Evolutionary conservation across 2,329 filamentous ascomycete species (phyloP).

Genomic region (Claviceps maximensis): DNA sequence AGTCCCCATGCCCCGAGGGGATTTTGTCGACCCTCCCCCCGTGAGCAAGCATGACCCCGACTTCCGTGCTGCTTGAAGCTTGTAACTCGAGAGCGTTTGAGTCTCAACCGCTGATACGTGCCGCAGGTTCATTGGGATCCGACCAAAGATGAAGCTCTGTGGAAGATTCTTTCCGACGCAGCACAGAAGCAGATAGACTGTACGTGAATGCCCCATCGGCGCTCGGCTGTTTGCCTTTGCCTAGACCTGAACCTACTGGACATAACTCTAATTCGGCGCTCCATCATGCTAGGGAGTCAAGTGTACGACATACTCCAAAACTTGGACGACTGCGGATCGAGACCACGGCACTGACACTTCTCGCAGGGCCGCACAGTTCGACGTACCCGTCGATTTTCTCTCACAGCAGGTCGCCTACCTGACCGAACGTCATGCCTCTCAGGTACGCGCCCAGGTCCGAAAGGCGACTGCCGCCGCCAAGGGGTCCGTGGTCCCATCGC

Average conservation of each 20-base stretch:
- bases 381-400: conserved; percentile 77
- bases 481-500: conserved; percentile 43
- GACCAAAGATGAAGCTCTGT: conserved; percentile 73
- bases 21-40: conserved; percentile 81
- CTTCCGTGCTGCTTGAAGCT: background rate
- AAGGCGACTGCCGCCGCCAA: conserved; percentile 50
- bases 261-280: conserved; percentile 8
- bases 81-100: background rate
- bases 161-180: conserved; percentile 76
- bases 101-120: conserved; percentile 2
- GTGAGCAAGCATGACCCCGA: conserved; percentile 34
- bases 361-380: conserved; percentile 56
- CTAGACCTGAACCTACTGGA: background rate
- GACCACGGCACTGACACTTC: conserved; percentile 6
- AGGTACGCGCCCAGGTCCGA: conserved; percentile 81
- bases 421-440: conserved; percentile 78
- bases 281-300: conserved; percentile 48
- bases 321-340: conserved; percentile 12
- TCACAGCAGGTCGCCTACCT: conserved; percentile 89
- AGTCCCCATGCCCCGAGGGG: conserved; percentile 74
- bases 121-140: conserved; percentile 74
- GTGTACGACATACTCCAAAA: conserved; percentile 37
- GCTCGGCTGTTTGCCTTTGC: no score
- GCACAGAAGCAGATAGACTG: conserved; percentile 81
- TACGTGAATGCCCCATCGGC: conserved; percentile 26